A percentile compares a stretch with the other conserved stretches of the same genome.
Conservation (phyloP, 2,329 filamentous ascomycete genomes). For the Cladosporium sp. region DNA sequence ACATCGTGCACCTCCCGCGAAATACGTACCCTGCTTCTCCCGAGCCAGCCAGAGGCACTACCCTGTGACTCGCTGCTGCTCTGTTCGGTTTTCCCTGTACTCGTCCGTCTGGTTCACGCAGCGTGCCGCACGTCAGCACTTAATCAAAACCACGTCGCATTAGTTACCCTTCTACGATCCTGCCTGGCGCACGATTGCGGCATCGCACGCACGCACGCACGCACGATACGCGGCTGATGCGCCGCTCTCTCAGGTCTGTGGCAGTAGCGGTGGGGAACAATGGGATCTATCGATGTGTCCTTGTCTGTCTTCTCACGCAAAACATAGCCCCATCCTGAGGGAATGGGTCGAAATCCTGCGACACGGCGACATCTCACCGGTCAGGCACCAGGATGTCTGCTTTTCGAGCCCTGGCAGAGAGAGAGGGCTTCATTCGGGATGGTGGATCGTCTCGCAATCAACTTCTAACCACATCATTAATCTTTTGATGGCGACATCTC, state of each 20-base stretch:
- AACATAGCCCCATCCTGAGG: constrained; percentile 6
- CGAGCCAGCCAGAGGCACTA: neutral
- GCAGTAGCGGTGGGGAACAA: neutral
- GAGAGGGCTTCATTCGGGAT: neutral
- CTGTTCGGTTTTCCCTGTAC: neutral
- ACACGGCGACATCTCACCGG: neutral
- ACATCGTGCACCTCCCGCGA: neutral
- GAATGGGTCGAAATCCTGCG: neutral
- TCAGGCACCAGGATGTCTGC: neutral
- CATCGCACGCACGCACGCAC: neutral
- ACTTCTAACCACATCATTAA: neutral
- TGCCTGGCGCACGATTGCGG: constrained; percentile 6
- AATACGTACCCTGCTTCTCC: constrained; percentile 11
- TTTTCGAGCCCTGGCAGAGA: neutral
- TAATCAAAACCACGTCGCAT: constrained; percentile 7
- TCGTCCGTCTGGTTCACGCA: constrained; percentile 7
- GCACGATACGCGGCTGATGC: neutral
- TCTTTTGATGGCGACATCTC: neutral
- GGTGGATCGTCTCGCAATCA: neutral
- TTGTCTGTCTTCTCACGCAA: neutral
- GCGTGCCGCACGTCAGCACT: constrained; percentile 10
- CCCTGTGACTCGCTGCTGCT: neutral
- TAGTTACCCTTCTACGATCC: neutral
- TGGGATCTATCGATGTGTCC: neutral
- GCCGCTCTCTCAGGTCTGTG: neutral